phyloP scores from a whole-genome alignment of 1,284 basidiomycete species.

The Mycosarcoma mackinlayi region DNA sequence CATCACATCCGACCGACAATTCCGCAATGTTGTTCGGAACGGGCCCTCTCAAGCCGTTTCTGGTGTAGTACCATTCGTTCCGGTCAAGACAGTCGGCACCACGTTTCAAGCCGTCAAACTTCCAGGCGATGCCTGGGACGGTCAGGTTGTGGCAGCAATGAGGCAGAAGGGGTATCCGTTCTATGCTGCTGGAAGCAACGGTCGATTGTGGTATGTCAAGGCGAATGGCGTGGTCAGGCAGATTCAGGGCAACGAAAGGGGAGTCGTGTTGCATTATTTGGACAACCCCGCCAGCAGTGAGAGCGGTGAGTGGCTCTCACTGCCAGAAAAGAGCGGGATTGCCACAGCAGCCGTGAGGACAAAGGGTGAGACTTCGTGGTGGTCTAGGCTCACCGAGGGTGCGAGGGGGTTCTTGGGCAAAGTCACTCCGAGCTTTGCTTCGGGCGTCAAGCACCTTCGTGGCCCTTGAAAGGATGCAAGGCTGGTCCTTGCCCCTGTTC shows the following conservation, averaged over 20 bases:
- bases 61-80: not conserved
- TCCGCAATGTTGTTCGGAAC: not conserved
- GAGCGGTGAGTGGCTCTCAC: not conserved
- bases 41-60: too few relatives aligned
- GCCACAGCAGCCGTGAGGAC: not conserved
- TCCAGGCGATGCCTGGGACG: slow-evolving; percentile 11
- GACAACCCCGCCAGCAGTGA: not conserved
- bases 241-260: not conserved
- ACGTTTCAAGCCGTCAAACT: not conserved
- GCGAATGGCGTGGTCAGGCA: not conserved
- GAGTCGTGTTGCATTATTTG: not conserved
- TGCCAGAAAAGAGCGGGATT: too few relatives aligned
- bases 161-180: not conserved
- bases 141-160: not conserved
- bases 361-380: not conserved
- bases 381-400: not conserved
- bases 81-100: not conserved
- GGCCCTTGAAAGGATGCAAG: not conserved
- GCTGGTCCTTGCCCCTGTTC: not conserved
- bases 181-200: not conserved
- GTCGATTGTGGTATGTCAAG: not conserved
- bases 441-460: not conserved
- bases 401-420: not conserved
- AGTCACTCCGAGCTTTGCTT: not conserved
- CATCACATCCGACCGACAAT: not conserved